Evolutionary conservation across 1,284 basidiomycete genomes (phyloP).

Genomic region (Leccinum insigne): DNA sequence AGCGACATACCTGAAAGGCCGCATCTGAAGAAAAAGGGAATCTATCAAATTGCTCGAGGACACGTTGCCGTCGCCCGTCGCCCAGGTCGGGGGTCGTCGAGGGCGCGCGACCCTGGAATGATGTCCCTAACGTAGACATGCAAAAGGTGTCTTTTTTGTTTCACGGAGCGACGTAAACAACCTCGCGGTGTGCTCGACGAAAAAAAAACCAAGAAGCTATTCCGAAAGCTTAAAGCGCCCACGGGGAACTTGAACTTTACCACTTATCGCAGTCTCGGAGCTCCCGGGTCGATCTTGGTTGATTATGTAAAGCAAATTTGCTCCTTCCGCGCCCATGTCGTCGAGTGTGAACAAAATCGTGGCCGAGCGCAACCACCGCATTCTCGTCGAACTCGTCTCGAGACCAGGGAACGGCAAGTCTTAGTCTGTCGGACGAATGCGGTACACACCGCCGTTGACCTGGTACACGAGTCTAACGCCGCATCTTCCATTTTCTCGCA

Average conservation of each 20-base stretch:
- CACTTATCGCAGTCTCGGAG: not conserved
- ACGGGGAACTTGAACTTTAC: not conserved
- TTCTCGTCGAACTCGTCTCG: conserved; percentile 62
- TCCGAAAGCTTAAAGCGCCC: not conserved
- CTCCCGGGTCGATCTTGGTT: conserved; percentile 16
- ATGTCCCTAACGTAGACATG: conserved; percentile 14
- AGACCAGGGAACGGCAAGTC: conserved; percentile 74
- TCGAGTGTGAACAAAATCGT: conserved; percentile 51
- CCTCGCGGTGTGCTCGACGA: conserved; percentile 2
- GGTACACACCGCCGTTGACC: conserved; percentile 2
- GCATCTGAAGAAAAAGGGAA: conserved; percentile 59
- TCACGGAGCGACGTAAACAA: conserved; percentile 19
- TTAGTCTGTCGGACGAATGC: conserved; percentile 1
- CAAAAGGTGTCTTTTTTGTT: not conserved
- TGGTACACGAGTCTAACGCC: conserved; percentile 5
- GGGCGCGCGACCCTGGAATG: conserved; percentile 13
- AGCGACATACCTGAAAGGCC: conserved; percentile 51
- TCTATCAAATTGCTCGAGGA: conserved; percentile 38
- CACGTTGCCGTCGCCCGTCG: conserved; percentile 17
- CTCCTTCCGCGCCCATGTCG: conserved; percentile 32
- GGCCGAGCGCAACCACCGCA: conserved; percentile 68
- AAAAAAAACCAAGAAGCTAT: conserved; percentile 4
- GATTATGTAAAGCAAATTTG: conserved; percentile 21
- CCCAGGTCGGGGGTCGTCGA: conserved; percentile 11
- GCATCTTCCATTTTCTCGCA: conserved; percentile 29